Evolutionary conservation across 148 eudicot species (phyloP).

Genomic region (Rhododendron ferrugineum): DNA sequence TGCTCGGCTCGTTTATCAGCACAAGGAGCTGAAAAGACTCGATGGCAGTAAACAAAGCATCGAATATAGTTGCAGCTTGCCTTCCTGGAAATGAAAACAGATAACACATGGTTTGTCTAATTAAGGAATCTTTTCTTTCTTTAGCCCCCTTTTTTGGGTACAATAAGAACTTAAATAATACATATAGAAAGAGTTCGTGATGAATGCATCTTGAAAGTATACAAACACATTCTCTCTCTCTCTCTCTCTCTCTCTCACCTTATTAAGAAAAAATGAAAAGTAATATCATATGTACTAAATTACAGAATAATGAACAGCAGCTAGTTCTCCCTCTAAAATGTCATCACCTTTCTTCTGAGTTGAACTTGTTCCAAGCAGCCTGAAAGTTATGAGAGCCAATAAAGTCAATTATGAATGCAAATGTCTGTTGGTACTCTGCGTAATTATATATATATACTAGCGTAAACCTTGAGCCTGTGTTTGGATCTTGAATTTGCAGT

Average conservation of each 20-base stretch:
- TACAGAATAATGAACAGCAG: neutral
- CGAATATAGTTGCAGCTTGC: neutral
- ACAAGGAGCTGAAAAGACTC: neutral
- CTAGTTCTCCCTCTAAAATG: neutral
- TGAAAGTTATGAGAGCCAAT: slow-evolving; percentile 21
- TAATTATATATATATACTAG: neutral
- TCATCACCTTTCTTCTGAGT: slow-evolving; percentile 45
- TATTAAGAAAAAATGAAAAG: neutral
- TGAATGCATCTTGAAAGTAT: neutral
- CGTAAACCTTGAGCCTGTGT: neutral
- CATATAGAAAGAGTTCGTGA: neutral
- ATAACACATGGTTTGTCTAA: neutral
- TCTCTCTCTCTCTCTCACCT: neutral
- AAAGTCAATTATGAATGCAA: neutral
- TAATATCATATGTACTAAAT: neutral
- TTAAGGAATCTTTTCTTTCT: neutral
- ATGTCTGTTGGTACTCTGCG: neutral
- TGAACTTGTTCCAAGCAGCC: slow-evolving; percentile 89
- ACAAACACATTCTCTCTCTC: neutral
- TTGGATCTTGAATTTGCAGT: neutral
- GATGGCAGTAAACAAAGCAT: neutral
- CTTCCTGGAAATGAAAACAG: neutral
- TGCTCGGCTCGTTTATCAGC: neutral
- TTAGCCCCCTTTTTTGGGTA: neutral
- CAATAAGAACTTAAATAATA: neutral